Conservation (phyloP, 2,329 filamentous ascomycete genomes). For the Fusarium torulosum region DNA sequence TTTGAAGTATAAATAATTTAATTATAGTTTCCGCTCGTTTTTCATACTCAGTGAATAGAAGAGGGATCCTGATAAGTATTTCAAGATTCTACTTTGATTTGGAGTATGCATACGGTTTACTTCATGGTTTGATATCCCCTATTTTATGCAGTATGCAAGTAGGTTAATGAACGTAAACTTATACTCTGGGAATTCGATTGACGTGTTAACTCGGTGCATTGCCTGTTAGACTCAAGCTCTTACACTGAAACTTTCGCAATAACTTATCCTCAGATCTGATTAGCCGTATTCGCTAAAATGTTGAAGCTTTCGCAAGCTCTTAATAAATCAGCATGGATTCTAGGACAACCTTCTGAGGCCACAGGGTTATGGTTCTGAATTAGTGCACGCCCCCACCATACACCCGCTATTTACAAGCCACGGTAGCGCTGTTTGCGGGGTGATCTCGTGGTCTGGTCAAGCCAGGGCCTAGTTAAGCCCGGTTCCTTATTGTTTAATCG, state of each 20-base stretch:
- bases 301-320: background rate
- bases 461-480: slow-evolving; percentile 28
- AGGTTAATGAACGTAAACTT: slow-evolving; percentile 1
- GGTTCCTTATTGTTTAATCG: slow-evolving; percentile 30
- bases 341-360: background rate
- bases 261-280: no score
- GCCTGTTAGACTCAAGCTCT: no score
- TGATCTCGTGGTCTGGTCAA: slow-evolving; percentile 36
- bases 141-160: slow-evolving; percentile 1
- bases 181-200: background rate
- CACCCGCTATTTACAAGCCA: slow-evolving; percentile 28
- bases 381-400: slow-evolving; percentile 28
- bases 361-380: slow-evolving; percentile 4
- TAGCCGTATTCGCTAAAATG: no score
- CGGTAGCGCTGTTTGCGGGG: slow-evolving; percentile 39
- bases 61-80: no score
- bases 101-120: background rate
- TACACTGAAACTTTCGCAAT: no score
- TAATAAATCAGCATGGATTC: background rate
- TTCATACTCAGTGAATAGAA: background rate
- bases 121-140: slow-evolving; percentile 1
- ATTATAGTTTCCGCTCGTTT: background rate
- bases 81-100: background rate
- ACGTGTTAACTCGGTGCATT: no score
- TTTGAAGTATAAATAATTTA: background rate